Conservation (phyloP, 1,284 basidiomycete species). For the Schizophyllum commune region DNA sequence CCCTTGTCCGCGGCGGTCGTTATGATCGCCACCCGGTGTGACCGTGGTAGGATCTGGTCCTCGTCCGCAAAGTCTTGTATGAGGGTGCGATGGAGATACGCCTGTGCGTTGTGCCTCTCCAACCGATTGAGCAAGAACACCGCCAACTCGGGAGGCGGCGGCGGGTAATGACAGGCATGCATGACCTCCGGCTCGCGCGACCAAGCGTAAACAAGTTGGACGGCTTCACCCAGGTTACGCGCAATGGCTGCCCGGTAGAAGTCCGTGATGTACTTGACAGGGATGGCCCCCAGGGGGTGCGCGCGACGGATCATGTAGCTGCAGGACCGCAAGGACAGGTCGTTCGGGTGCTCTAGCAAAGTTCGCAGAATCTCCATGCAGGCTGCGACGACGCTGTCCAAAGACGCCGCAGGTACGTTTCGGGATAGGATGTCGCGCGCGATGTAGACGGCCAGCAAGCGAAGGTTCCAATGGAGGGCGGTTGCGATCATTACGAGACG, state of each 20-base stretch:
- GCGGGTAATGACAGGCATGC: slow-evolving; percentile 31
- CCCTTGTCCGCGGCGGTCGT: slow-evolving; percentile 35
- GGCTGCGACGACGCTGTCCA: slow-evolving; percentile 23
- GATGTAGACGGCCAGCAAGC: slow-evolving; percentile 23
- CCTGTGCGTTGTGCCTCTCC: neutral
- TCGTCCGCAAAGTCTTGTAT: slow-evolving; percentile 34
- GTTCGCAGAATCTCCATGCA: slow-evolving; percentile 29
- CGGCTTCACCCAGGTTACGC: slow-evolving; percentile 21
- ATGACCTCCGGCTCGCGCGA: slow-evolving; percentile 26
- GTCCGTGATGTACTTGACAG: slow-evolving; percentile 31
- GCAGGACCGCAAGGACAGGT: slow-evolving; percentile 20
- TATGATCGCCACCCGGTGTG: slow-evolving; percentile 40
- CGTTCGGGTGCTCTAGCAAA: slow-evolving; percentile 27
- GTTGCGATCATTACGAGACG: slow-evolving; percentile 24
- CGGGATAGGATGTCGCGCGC: slow-evolving; percentile 19
- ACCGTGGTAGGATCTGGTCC: slow-evolving; percentile 36
- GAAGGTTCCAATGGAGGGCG: slow-evolving; percentile 44
- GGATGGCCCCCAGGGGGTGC: slow-evolving; percentile 27
- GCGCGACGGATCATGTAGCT: slow-evolving; percentile 22
- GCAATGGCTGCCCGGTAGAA: slow-evolving; percentile 36
- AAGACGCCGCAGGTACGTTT: slow-evolving; percentile 16
- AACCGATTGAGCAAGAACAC: slow-evolving; percentile 41
- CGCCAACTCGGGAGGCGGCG: slow-evolving; percentile 36
- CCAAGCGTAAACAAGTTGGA: slow-evolving; percentile 33
- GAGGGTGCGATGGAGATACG: slow-evolving; percentile 19